Conservation (phyloP, 1,284 basidiomycete genomes). For the Marasmius oreades region DNA sequence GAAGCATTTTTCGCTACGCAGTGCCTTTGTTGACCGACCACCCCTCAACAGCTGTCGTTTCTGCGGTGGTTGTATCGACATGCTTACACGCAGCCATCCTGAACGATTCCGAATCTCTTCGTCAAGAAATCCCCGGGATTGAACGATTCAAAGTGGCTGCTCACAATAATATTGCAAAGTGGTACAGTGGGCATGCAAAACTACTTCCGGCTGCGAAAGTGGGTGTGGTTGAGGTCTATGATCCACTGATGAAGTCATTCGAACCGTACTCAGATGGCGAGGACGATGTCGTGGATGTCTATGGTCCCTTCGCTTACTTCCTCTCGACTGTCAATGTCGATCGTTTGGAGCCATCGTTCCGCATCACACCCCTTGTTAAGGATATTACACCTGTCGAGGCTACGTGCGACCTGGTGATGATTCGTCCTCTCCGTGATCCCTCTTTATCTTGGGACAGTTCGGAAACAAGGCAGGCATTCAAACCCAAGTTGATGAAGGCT, state of each 20-base stretch:
- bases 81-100: slow-evolving; percentile 88
- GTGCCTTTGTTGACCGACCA: background rate
- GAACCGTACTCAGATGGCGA: slow-evolving; percentile 37
- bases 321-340: slow-evolving; percentile 78
- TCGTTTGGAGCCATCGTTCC: slow-evolving; percentile 67
- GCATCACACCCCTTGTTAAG: slow-evolving; percentile 60
- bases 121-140: slow-evolving; percentile 66
- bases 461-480: slow-evolving; percentile 42
- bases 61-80: slow-evolving; percentile 70
- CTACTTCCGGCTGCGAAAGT: slow-evolving; percentile 44
- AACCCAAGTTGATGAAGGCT: slow-evolving; percentile 44
- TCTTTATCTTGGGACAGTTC: slow-evolving; percentile 36
- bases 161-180: slow-evolving; percentile 65
- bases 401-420: slow-evolving; percentile 75
- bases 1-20: background rate
- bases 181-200: slow-evolving; percentile 64
- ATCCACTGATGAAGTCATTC: slow-evolving; percentile 48
- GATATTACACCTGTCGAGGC: slow-evolving; percentile 42
- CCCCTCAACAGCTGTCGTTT: slow-evolving; percentile 32
- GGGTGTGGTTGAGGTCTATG: slow-evolving; percentile 57
- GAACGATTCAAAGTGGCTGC: slow-evolving; percentile 90
- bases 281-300: slow-evolving; percentile 38
- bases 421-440: slow-evolving; percentile 78
- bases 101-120: slow-evolving; percentile 74
- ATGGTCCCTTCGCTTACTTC: slow-evolving; percentile 87